Base-by-base conservation (phyloP, 2,329 filamentous ascomycete species). In the Rhinocladiella similis region DNA sequence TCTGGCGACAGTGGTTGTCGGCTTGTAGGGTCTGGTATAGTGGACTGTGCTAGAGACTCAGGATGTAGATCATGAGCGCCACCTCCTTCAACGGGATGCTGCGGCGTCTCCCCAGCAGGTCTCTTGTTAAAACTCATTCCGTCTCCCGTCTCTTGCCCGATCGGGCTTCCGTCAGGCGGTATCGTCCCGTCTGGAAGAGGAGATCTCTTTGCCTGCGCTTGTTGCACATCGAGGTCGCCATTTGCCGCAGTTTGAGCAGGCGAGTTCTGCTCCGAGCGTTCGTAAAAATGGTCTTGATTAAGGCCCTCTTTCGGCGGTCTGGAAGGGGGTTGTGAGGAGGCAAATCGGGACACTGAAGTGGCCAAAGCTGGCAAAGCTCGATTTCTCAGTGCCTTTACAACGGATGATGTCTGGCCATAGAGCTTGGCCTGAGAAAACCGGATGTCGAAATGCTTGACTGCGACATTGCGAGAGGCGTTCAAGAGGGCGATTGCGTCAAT, bases 401-500 rank as follows among this genome's bases (percentile, higher is more conserved):
- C 70, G 27, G 82, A 83, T 2, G 86, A 89, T 0, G 86, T 88
- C 63, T 81, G 78, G 48, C 75, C 83, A 70, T 83, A 88, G 47
- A 83, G 71, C 67, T 87, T 82, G 65, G 86, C 74, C 69, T 89
- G 85, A 53, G 80, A 78, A 52, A 79, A 76, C 19, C 84, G 83
- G 47, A 87, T 77, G 41, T 74, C 75, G 54, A 84, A 70, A 67
- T 87, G 85, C 69, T 84, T 82, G 72, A 73, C 78, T 66, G 86
- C 87, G 59, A 92, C 80, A 33, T 82, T 82, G 57, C 85, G 83
- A 49, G 88, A 87, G 69, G 85, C 88, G 76, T 81, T 84, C 71
- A 88, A 79, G 62, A 92, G 78, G 59, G 86, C 83, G 64, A 86
- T 84, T 66, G 88, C 77, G 75, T 92, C 89, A 69, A 91, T 68